These are phyloP conservation scores for Santalum album DNA, from an alignment of 164 flowering plant species.

Conservation along the genomic window DNA sequence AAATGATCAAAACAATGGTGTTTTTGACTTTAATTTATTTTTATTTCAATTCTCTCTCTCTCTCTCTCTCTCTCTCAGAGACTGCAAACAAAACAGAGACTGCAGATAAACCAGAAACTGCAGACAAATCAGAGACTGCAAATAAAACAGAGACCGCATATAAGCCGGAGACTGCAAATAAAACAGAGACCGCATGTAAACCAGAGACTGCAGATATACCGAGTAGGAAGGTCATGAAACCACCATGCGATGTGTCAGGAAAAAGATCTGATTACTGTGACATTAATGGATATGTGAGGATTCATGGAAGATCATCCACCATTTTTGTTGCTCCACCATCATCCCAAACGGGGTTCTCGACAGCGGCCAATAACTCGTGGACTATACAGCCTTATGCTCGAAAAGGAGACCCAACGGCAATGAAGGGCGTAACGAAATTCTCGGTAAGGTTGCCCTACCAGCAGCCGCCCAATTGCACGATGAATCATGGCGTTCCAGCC, in stretches of 20 bases:
- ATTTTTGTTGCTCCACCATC: constrained; percentile 23
- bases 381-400: constrained; percentile 61
- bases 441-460: constrained; percentile 17
- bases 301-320: constrained; percentile 45
- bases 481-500: constrained; percentile 42
- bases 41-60: too few species aligned
- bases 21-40: too few species aligned
- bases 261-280: constrained; percentile 42
- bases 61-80: too few species aligned
- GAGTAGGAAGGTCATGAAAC: not conserved
- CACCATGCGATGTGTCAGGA: constrained; percentile 22
- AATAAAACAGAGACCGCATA: too few species aligned
- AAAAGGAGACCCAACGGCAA: constrained; percentile 34
- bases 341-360: not conserved
- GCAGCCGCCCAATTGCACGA: constrained; percentile 32
- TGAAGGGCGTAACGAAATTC: constrained; percentile 26
- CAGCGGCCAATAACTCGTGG: constrained; percentile 28
- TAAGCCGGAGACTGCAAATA: too few species aligned
- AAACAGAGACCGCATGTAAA: too few species aligned
- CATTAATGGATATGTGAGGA: constrained; percentile 41
- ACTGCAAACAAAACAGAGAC: too few species aligned
- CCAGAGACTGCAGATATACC: too few species aligned
- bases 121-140: too few species aligned
- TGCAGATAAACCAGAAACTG: too few species aligned
- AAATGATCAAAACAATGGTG: too few species aligned